Evolutionary conservation across 495 filamentous ascomycete genomes (phyloP).

Genomic region (Endocarpon pusillum): DNA sequence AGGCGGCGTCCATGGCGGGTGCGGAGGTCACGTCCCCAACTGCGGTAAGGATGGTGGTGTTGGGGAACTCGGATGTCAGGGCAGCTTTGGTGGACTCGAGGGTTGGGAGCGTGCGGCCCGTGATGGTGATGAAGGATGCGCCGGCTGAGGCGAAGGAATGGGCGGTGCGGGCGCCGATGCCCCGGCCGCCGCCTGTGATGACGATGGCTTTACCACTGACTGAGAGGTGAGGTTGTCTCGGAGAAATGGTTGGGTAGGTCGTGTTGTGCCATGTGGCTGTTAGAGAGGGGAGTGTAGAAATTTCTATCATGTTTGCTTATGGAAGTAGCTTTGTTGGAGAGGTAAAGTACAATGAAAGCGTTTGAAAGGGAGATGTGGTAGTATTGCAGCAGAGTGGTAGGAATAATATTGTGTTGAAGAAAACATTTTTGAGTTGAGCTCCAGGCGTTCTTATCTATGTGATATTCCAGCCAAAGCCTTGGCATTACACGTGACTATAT

Average conservation of each 20-base stretch:
- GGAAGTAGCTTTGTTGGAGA: no score
- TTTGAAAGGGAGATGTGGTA: no score
- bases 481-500: no score
- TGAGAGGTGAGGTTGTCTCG: slow-evolving; percentile 10
- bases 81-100: neutral
- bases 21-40: slow-evolving; percentile 8
- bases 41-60: slow-evolving; percentile 8
- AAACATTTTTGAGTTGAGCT: no score
- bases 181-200: slow-evolving; percentile 10
- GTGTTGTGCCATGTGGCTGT: slow-evolving; percentile 10
- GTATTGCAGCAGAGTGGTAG: no score
- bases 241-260: slow-evolving; percentile 11
- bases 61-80: slow-evolving; percentile 6
- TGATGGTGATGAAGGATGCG: neutral
- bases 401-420: no score
- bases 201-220: slow-evolving; percentile 11
- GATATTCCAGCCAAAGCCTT: no score
- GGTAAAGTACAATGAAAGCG: no score
- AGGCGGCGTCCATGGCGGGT: slow-evolving; percentile 2
- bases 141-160: slow-evolving; percentile 2
- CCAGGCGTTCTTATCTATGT: no score
- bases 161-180: slow-evolving; percentile 8
- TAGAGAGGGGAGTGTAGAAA: slow-evolving; percentile 10
- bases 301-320: no score
- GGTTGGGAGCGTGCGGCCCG: neutral